These are phyloP conservation scores for Gossypium longicalyx DNA, from an alignment of 345 rosid species.

Conservation along the genomic window DNA sequence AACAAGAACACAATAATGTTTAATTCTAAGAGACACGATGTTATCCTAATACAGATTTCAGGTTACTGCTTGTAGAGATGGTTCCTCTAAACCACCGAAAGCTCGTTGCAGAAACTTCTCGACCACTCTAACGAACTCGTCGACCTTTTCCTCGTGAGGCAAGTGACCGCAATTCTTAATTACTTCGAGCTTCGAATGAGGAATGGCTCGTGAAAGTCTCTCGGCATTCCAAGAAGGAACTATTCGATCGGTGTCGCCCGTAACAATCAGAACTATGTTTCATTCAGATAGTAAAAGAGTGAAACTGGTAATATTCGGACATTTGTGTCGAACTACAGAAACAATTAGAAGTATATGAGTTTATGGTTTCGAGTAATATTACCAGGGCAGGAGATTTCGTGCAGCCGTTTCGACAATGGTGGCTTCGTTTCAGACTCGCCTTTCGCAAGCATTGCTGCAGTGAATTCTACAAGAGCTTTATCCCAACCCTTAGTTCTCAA, in stretches of 20 bases:
- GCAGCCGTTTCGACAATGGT: slow-evolving; percentile 39
- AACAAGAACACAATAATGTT: background rate
- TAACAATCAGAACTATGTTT: slow-evolving; percentile 47
- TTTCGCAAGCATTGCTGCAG: slow-evolving; percentile 43
- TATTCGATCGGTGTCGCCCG: slow-evolving; percentile 77
- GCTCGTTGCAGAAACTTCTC: slow-evolving; percentile 55
- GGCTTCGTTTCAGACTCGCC: slow-evolving; percentile 29
- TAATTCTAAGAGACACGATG: background rate
- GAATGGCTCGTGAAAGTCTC: slow-evolving; percentile 39
- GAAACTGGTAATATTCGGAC: background rate
- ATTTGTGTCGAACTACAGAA: background rate
- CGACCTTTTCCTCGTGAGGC: slow-evolving; percentile 84
- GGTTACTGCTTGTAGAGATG: slow-evolving; percentile 21
- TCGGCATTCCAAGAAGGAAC: slow-evolving; percentile 90
- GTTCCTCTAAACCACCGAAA: slow-evolving; percentile 37
- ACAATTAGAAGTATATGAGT: background rate
- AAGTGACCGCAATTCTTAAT: slow-evolving; percentile 82
- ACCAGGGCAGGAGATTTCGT: slow-evolving; percentile 64
- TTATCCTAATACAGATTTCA: slow-evolving; percentile 7
- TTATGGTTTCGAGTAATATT: background rate
- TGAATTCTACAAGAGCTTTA: slow-evolving; percentile 58
- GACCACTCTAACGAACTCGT: slow-evolving; percentile 23
- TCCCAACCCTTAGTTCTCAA: slow-evolving; percentile 58
- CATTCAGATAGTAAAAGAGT: background rate
- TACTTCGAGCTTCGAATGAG: slow-evolving; percentile 60